phyloP scores from a whole-genome alignment of 352 stramenopile species.

The Globisporangium nunn region DNA sequence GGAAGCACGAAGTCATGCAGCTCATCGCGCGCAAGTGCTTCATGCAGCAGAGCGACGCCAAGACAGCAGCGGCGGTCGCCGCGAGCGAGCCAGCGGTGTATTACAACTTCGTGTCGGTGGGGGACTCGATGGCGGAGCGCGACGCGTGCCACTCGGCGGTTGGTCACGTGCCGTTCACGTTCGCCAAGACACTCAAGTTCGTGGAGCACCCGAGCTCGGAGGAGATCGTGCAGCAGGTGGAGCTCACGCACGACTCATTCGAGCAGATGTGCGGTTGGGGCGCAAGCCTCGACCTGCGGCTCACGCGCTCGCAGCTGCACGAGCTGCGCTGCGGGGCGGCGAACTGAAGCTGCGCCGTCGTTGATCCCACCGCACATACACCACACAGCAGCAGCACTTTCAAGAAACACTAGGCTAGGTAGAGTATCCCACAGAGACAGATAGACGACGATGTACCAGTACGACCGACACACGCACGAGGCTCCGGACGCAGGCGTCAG shows the following conservation, averaged over 20 bases:
- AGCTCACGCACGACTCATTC: conserved; percentile 78
- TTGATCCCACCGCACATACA: background rate
- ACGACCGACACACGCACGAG: background rate
- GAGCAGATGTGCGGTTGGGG: conserved; percentile 82
- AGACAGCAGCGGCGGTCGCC: background rate
- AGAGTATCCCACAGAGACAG: conserved; percentile 5
- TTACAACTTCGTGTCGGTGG: conserved; percentile 80
- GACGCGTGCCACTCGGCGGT: conserved; percentile 75
- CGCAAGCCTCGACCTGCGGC: conserved; percentile 64
- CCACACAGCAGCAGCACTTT: too few species aligned
- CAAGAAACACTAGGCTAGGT: conserved; percentile 10
- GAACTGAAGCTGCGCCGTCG: conserved; percentile 3
- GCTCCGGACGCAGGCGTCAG: background rate
- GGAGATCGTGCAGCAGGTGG: conserved; percentile 80
- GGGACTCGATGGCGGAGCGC: conserved; percentile 84
- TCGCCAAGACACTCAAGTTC: conserved; percentile 86
- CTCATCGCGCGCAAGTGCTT: conserved; percentile 85
- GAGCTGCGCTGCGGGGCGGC: conserved; percentile 42
- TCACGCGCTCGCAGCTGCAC: conserved; percentile 70
- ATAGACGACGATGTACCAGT: conserved; percentile 1
- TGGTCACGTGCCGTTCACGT: conserved; percentile 50
- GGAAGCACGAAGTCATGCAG: conserved; percentile 86
- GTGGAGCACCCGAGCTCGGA: conserved; percentile 72
- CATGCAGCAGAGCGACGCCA: conserved; percentile 12
- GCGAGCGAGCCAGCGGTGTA: conserved; percentile 23